Conservation (phyloP, 257 asterid species). For the Avicennia marina region DNA sequence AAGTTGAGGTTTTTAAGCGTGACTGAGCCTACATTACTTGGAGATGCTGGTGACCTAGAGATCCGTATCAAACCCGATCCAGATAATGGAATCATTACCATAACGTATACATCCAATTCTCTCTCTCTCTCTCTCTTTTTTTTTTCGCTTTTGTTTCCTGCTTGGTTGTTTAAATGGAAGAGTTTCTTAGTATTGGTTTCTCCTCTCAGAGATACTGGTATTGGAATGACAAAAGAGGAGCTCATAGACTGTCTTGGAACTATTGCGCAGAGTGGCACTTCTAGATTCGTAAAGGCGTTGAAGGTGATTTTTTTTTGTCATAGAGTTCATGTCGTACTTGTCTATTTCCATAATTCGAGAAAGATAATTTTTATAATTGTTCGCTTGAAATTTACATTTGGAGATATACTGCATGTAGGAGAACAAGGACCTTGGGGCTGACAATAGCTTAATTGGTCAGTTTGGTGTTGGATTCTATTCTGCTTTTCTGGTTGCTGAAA, state of each 20-base stretch:
- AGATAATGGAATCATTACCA: slow-evolving; percentile 84
- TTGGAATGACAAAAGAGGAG: slow-evolving; percentile 99
- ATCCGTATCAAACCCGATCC: slow-evolving; percentile 90
- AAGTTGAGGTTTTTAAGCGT: slow-evolving; percentile 90
- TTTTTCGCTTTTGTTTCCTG: no score
- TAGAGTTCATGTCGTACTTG: not conserved
- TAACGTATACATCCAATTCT: slow-evolving; percentile 43
- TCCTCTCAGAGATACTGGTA: slow-evolving; percentile 77
- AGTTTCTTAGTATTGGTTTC: slow-evolving; percentile 4
- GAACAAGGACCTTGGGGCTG: slow-evolving; percentile 73
- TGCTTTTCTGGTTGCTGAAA: slow-evolving; percentile 87
- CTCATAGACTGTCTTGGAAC: slow-evolving; percentile 99
- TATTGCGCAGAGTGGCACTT: slow-evolving; percentile 99
- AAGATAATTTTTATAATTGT: no score
- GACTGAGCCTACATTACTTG: slow-evolving; percentile 84
- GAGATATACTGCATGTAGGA: slow-evolving; percentile 50
- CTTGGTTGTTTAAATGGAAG: slow-evolving; percentile 7
- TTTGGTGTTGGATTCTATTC: slow-evolving; percentile 99
- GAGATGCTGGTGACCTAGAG: slow-evolving; percentile 84
- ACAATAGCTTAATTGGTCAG: slow-evolving; percentile 95
- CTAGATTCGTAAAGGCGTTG: slow-evolving; percentile 78
- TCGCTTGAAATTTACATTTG: slow-evolving; percentile 6
- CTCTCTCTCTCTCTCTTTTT: no score
- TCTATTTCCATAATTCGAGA: not conserved
- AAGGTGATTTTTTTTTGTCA: slow-evolving; percentile 48